These are phyloP conservation scores for Trametes punicea DNA, from an alignment of 768 basidiomycete genomes.

Conservation along the genomic window DNA sequence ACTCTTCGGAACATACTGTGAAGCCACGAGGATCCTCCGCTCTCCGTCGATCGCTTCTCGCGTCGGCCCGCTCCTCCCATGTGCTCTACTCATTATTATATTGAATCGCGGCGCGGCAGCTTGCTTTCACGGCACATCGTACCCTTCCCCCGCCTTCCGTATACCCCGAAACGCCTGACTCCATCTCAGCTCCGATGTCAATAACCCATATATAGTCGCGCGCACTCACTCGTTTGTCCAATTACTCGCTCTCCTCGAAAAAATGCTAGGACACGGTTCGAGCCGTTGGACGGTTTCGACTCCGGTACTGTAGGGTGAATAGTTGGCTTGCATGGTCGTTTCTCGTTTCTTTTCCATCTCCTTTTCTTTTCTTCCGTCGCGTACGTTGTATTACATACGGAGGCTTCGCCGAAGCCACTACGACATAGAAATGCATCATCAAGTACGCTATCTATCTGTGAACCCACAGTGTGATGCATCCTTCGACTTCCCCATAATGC, in stretches of 20 bases:
- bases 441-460: constrained; percentile 7
- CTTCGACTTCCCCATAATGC: not conserved
- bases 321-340: constrained; percentile 20
- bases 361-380: constrained; percentile 7
- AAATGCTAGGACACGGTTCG: constrained; percentile 22
- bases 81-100: constrained; percentile 16
- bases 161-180: constrained; percentile 14
- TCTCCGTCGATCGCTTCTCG: constrained; percentile 3
- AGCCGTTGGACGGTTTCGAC: constrained; percentile 19
- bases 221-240: constrained; percentile 21
- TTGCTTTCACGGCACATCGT: not conserved
- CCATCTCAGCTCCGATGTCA: constrained; percentile 8
- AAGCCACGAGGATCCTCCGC: constrained; percentile 21
- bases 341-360: constrained; percentile 5
- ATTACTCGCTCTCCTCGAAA: constrained; percentile 10
- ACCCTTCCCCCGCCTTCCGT: constrained; percentile 11
- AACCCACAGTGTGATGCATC: not conserved
- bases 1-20: constrained; percentile 21
- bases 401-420: constrained; percentile 37
- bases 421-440: constrained; percentile 21
- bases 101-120: constrained; percentile 13
- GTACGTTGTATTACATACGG: constrained; percentile 39
- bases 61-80: not conserved
- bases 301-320: constrained; percentile 22
- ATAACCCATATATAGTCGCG: constrained; percentile 14